Base-by-base conservation (phyloP, 2,329 filamentous ascomycete species). In the Pseudopyricularia javanii region DNA sequence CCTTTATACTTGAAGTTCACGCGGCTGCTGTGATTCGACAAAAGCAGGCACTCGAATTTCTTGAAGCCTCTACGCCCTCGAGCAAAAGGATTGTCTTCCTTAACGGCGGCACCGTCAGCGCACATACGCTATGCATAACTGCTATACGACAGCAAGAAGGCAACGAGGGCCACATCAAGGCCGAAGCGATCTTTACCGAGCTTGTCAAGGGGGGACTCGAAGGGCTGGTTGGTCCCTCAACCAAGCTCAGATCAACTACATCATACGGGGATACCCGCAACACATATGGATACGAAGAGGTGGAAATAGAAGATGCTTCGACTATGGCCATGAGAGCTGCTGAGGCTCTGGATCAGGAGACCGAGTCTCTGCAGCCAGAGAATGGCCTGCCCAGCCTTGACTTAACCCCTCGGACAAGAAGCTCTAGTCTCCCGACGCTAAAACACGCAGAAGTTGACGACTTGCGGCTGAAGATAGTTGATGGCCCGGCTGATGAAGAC, bases 1-100 rank as follows among this genome's bases (percentile, higher is more conserved):
- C 59, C 7, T 69, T 74, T 56, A 70, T 83, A 54, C 71, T 70
- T 43, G 64, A 67, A 52, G 68, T 80, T 7, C 77, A 83, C 59
- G 64, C 72, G 49, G 78, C 76, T 15, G 68, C 73, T 30, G 56
- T 64, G 49, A 64, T 69, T 17, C 74, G 80, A 43, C 66, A 69
- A 30, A 66, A 75, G 51, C 67, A 67, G 45, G 80, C 80, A 7
- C 64, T 68, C 30, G 61, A 67, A 2, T 85, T 84, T 58, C 62
- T 84, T 24, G 63, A 66, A 40, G 66, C 66, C 9, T 72, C 75
- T 7, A 71, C 70, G 1, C 61, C 67, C 9, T 63, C 65, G 51
- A 71, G 72, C 54, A 80, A 75, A 57, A 73, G 74, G 54, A 62
- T 84, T 4, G 80, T 82, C 7, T 82, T 85, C 57, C 67, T 81